Evolutionary conservation across 768 basidiomycete species (phyloP).

Genomic region (Calocera viscosa): DNA sequence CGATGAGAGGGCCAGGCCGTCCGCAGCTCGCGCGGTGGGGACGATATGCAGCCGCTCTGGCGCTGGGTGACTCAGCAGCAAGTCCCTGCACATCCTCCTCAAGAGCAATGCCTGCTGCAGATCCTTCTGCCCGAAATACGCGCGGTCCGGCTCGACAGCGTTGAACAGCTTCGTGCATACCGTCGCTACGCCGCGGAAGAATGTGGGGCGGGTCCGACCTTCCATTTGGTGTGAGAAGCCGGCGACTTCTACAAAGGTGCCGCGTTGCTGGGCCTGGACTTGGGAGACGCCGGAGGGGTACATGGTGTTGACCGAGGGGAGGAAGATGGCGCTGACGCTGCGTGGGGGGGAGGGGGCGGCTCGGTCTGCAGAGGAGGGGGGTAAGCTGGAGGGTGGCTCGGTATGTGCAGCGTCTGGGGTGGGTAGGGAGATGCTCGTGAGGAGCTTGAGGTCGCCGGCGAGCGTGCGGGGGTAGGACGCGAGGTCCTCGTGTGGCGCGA

Average conservation of each 20-base stretch:
- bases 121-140: slow-evolving; percentile 97
- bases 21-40: slow-evolving; percentile 56
- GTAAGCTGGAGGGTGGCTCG: background rate
- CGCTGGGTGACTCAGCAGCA: slow-evolving; percentile 67
- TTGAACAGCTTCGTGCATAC: slow-evolving; percentile 94
- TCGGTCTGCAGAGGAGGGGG: slow-evolving; percentile 14
- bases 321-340: slow-evolving; percentile 57
- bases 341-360: slow-evolving; percentile 27
- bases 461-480: slow-evolving; percentile 83
- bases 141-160: slow-evolving; percentile 77
- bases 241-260: slow-evolving; percentile 85
- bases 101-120: slow-evolving; percentile 90
- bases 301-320: slow-evolving; percentile 70
- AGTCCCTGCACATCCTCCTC: slow-evolving; percentile 61
- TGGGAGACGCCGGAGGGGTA: slow-evolving; percentile 87
- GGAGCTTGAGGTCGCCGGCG: slow-evolving; percentile 52
- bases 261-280: slow-evolving; percentile 56
- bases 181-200: slow-evolving; percentile 92
- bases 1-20: slow-evolving; percentile 76
- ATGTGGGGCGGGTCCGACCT: slow-evolving; percentile 70
- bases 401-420: slow-evolving; percentile 10
- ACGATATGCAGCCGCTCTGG: slow-evolving; percentile 69
- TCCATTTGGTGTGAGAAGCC: slow-evolving; percentile 91
- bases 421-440: slow-evolving; percentile 32
- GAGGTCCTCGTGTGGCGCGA: slow-evolving; percentile 91